Percentiles rank a stretch among this genome's conserved stretches.
These are phyloP conservation scores for Halteria grandinella DNA, from an alignment of 73 alveolate species.

Conservation along the genomic window DNA sequence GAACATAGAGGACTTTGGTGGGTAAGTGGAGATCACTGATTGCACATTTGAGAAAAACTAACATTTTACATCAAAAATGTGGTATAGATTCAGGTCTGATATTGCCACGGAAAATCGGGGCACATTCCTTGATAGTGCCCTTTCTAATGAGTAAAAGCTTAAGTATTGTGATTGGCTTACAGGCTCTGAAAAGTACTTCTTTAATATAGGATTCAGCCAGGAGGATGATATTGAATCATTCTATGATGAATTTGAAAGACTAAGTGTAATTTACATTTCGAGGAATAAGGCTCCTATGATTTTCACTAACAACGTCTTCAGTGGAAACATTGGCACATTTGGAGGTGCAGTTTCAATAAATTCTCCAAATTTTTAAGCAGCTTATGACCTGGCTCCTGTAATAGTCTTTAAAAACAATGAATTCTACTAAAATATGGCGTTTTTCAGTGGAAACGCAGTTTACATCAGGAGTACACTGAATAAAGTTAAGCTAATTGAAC, in stretches of 20 bases:
- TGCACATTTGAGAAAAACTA: constrained; percentile 9
- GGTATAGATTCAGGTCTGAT: neutral
- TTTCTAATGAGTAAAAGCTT: constrained; percentile 21
- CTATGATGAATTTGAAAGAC: constrained; percentile 37
- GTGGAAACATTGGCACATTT: constrained; percentile 34
- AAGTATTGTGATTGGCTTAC: neutral
- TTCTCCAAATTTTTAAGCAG: constrained; percentile 47
- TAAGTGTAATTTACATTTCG: constrained; percentile 3
- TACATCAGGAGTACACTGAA: no score
- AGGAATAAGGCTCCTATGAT: constrained; percentile 12
- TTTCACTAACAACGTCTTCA: neutral
- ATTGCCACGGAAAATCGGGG: neutral
- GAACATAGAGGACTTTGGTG: constrained; percentile 21
- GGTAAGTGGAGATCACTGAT: neutral
- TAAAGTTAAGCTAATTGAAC: no score
- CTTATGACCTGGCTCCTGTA: no score
- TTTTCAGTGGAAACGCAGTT: no score
- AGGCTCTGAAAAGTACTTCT: neutral
- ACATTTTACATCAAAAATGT: constrained; percentile 41
- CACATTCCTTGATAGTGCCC: neutral
- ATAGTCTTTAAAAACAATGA: no score
- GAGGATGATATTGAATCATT: constrained; percentile 26
- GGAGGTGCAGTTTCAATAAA: constrained; percentile 51
- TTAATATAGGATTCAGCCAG: neutral
- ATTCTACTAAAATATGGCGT: no score